Conservation (phyloP, 2,329 filamentous ascomycete genomes). For the Coniochaeta sp. region DNA sequence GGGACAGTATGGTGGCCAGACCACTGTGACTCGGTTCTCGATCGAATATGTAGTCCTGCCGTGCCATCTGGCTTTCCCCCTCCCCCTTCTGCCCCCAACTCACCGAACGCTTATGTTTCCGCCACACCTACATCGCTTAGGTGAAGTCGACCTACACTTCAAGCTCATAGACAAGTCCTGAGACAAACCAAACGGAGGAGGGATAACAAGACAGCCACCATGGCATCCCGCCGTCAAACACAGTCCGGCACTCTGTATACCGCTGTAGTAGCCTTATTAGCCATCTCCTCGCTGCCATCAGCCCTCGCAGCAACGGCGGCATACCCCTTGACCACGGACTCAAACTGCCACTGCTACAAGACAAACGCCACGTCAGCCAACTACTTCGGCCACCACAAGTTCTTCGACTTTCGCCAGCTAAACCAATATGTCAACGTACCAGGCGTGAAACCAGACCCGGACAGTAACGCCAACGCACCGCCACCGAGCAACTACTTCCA, state of each 20-base stretch:
- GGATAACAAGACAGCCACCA: background rate
- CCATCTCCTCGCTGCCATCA: conserved; percentile 8
- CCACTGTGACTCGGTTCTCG: background rate
- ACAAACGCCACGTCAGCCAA: conserved; percentile 25
- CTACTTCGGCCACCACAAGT: conserved; percentile 28
- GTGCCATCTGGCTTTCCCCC: background rate
- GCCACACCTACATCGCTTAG: background rate
- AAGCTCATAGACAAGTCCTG: background rate
- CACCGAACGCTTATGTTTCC: background rate
- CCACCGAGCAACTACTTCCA: conserved; percentile 24
- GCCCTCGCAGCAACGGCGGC: conserved; percentile 9
- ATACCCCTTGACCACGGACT: conserved; percentile 17
- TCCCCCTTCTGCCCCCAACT: background rate
- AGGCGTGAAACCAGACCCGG: conserved; percentile 17
- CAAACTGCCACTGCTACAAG: conserved; percentile 27
- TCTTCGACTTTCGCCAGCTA: conserved; percentile 30
- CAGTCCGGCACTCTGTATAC: conserved; percentile 8
- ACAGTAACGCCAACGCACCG: conserved; percentile 19
- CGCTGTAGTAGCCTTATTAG: conserved; percentile 2
- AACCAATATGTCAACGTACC: conserved; percentile 22
- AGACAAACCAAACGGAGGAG: background rate
- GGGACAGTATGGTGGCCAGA: background rate
- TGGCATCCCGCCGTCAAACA: background rate
- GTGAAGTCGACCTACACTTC: background rate
- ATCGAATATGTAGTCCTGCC: conserved; percentile 3